A percentile compares a stretch with the other conserved stretches of the same genome.
phyloP scores from a whole-genome alignment of 768 basidiomycete species.

The Mycena vitilis region DNA sequence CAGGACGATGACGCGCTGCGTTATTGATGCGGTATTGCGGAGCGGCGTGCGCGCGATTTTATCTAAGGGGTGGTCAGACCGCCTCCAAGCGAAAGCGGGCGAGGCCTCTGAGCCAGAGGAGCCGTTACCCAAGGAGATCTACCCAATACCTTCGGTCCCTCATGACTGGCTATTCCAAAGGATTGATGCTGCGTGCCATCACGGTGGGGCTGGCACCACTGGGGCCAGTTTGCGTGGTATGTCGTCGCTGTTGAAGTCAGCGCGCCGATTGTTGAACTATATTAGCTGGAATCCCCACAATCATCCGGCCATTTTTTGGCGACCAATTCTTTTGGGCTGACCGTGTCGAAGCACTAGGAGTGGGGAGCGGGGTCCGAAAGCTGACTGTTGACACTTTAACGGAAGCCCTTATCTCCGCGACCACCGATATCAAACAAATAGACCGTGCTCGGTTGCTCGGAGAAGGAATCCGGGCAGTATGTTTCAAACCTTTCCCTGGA shows the following conservation, averaged over 20 bases:
- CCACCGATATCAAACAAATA: constrained; percentile 90
- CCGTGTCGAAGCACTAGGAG: constrained; percentile 94
- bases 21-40: constrained; percentile 87
- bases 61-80: constrained; percentile 98
- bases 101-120: constrained; percentile 74
- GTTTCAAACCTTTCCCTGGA: constrained; percentile 33
- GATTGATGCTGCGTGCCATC: constrained; percentile 83
- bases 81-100: constrained; percentile 74
- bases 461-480: constrained; percentile 85
- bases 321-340: constrained; percentile 99
- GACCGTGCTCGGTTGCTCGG: constrained; percentile 86
- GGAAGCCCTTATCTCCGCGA: constrained; percentile 83
- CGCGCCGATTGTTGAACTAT: neutral
- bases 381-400: constrained; percentile 82
- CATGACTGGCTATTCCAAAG: constrained; percentile 96
- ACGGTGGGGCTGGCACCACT: constrained; percentile 96
- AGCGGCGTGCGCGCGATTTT: constrained; percentile 93
- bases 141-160: constrained; percentile 86
- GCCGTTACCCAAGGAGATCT: constrained; percentile 82
- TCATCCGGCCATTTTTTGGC: constrained; percentile 98
- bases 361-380: constrained; percentile 90
- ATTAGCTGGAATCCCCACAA: constrained; percentile 91
- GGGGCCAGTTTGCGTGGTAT: constrained; percentile 93
- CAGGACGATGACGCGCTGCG: constrained; percentile 88
- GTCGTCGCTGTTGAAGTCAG: constrained; percentile 32